phyloP scores from a whole-genome alignment of 2,329 filamentous ascomycete genomes.

The Apiospora arundinis region DNA sequence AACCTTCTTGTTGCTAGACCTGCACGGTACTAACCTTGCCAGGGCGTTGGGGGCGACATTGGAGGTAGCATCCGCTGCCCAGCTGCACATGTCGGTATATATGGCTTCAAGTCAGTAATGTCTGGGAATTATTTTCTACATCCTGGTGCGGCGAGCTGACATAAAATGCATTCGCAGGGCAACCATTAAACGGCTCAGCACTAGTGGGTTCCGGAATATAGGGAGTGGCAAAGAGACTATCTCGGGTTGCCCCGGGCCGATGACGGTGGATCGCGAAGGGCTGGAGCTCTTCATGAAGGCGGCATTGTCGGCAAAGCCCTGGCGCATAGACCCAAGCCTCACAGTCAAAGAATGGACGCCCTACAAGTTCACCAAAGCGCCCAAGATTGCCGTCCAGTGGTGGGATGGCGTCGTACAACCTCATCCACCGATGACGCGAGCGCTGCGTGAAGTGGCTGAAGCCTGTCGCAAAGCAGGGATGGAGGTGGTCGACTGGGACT shows the following conservation, averaged over 20 bases:
- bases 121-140: not conserved
- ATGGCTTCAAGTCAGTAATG: conserved; percentile 40
- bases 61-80: conserved; percentile 24
- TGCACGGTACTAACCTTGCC: not conserved
- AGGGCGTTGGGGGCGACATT: conserved; percentile 24
- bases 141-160: not conserved
- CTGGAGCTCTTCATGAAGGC: conserved; percentile 46
- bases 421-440: conserved; percentile 24
- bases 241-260: conserved; percentile 40
- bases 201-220: conserved; percentile 33
- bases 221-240: conserved; percentile 46
- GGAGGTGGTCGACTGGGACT: conserved; percentile 30
- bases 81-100: conserved; percentile 34
- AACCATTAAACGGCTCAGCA: conserved; percentile 39
- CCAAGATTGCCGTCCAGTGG: conserved; percentile 23
- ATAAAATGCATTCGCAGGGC: conserved; percentile 34
- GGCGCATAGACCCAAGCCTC: conserved; percentile 42
- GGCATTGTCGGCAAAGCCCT: conserved; percentile 39
- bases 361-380: conserved; percentile 32
- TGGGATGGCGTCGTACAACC: conserved; percentile 19
- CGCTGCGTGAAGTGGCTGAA: conserved; percentile 21
- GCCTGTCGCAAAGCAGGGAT: conserved; percentile 22
- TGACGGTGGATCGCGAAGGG: conserved; percentile 43
- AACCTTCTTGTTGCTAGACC: not conserved
- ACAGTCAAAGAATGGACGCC: conserved; percentile 43